Base-by-base conservation (phyloP, 2,329 filamentous ascomycete genomes). In the Colletotrichum phormii region DNA sequence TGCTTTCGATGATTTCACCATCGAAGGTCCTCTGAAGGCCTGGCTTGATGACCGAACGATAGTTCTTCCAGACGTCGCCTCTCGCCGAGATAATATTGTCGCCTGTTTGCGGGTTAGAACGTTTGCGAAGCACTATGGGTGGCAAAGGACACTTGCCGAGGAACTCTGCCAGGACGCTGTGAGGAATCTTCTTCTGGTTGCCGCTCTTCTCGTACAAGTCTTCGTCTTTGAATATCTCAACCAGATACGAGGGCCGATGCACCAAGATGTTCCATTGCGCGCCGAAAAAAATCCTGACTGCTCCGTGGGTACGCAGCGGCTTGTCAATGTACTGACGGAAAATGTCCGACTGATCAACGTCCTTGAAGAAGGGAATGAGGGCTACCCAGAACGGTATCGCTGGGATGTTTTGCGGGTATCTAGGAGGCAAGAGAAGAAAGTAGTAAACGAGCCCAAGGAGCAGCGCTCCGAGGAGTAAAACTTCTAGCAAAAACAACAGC, bases 221-320 rank as follows among this genome's bases (percentile, higher is more conserved):
- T 55, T 82, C 80, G 15, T 80, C 69, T 62, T 78, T 80, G 76
- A 82, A 80, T 0, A 82, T 75, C 29, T 86, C 82, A 4, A 81
- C 80, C 4, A 88, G 74, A 69, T 84, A 86, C 0, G 81, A 75
- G 1, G 86, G 86, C 5, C 81, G 81, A 59, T 83, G 83, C 0
- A 87, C 82, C 12, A 88, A 77, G 3, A 88, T 79, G 59, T 85
- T 87, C 86, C 86, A 88, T 53, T 81, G 82, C 0, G 84, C 85
- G 1, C 82, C 86, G 42, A 87, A 87, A 79, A 85, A 88, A 33
- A 88, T 78, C 68, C 86, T 83, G 22, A 87, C 86, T 1, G 85
- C 86, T 4, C 86, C 83, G 58, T 83, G 80, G n/a, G 77, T 78
- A 11, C 78, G 77, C 6, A 84, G 76, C 2, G 83, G 83, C 64